Percentiles rank a stretch among this genome's conserved stretches.
Evolutionary conservation across 371 early-diverging fungal genomes (phyloP).

Genomic region (Phascolomyces articulosus): DNA sequence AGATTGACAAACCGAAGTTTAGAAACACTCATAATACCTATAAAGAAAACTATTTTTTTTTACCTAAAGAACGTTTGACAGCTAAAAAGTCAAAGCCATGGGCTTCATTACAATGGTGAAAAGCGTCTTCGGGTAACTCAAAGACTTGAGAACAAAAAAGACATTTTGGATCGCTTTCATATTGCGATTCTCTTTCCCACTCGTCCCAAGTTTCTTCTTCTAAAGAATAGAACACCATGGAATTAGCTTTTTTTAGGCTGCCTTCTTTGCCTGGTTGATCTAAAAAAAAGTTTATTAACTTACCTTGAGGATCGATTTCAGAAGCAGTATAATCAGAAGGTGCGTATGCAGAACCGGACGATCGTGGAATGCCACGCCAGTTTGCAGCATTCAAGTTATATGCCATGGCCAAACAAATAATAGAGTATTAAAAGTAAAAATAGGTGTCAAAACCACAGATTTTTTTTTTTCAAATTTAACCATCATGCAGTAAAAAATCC

Average conservation of each 20-base stretch:
- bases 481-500: no score
- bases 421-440: neutral
- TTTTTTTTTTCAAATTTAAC: no score
- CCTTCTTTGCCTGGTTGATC: no score
- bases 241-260: no score
- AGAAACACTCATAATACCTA: neutral
- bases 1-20: neutral
- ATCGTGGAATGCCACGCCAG: slow-evolving; percentile 7
- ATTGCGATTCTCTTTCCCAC: slow-evolving; percentile 80
- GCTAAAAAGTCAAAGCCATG: slow-evolving; percentile 78
- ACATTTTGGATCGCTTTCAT: slow-evolving; percentile 62
- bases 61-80: slow-evolving; percentile 50
- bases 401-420: slow-evolving; percentile 1
- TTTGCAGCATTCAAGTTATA: slow-evolving; percentile 7
- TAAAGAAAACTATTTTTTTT: neutral
- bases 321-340: slow-evolving; percentile 41
- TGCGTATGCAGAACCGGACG: slow-evolving; percentile 11
- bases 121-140: slow-evolving; percentile 52
- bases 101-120: slow-evolving; percentile 62
- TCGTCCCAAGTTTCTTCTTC: slow-evolving; percentile 27
- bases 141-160: slow-evolving; percentile 68
- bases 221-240: no score
- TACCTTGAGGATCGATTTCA: slow-evolving; percentile 45
- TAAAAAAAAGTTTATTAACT: no score
- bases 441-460: neutral